Base-by-base conservation (phyloP, 2,329 filamentous ascomycete species). In the Aspergillus carbonarius region DNA sequence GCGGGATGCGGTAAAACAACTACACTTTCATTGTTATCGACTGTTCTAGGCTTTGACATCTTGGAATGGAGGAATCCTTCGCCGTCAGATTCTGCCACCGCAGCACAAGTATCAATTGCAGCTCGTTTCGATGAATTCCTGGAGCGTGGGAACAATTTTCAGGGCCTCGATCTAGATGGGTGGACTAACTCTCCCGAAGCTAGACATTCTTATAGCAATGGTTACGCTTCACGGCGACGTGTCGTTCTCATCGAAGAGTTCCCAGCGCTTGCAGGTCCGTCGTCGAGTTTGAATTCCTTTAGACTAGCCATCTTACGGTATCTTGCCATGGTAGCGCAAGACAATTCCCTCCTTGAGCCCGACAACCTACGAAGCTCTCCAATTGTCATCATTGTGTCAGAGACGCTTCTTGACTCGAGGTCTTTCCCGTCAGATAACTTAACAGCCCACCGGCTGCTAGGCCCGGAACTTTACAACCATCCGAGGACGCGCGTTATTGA, bases 1-100 rank as follows among this genome's bases (percentile, higher is more conserved):
- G 93, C 95, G 42, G 95, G 95, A 18, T 90, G 91, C 34, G 95
- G 92, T 30, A 99, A 99, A 77, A 98, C 95, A 0, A 92, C 92
- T 0, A 96, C 93, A 0, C 71, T 98, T 54, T 84, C 85, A 10
- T 79, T 96, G 20, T 82, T 99, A 35, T 89, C 93, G 4, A 86
- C 86, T 62, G 85, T 89, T n/a, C 80, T 98, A 79, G 84, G 83
- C 1, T 88, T 89, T 60, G 85, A 93, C 62, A 78, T 98, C 30
- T 79, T 95, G 32, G 92, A 98, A 74, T 99, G 95, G 95, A 90
- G 87, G 70, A 97, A 96, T 71, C 92, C 93, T 1, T 81, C 84
- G 1, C 85, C 83, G 1, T 84, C 84, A 1, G 81, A 85, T 30
- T 84, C 82, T 1, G 80, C 83, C 1, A 76, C 83, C 8, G 83